Percentiles rank a stretch among this genome's conserved stretches.
Evolutionary conservation across 73 alveolate genomes (phyloP).

Genomic region (Uronychia setigera): DNA sequence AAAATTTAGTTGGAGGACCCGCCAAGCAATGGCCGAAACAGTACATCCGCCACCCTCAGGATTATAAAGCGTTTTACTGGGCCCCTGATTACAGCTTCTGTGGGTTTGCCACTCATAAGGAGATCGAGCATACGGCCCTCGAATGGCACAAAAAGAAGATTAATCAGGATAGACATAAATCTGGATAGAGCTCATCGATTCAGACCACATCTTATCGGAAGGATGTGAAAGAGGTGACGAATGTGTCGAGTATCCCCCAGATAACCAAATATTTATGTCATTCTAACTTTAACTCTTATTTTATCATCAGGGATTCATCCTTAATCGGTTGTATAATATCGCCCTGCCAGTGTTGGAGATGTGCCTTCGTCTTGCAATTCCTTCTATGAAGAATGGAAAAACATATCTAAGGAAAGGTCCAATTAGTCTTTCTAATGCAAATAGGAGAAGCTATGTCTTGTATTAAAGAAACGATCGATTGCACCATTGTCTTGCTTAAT

Average conservation of each 20-base stretch:
- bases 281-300: background rate
- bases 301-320: no score
- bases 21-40: no score
- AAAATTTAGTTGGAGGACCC: no score
- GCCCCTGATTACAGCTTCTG: constrained; percentile 39
- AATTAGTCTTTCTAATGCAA: background rate
- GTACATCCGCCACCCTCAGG: no score
- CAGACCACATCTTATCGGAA: no score
- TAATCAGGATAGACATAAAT: no score
- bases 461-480: background rate
- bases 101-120: constrained; percentile 34
- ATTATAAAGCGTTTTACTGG: constrained; percentile 38
- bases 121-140: background rate
- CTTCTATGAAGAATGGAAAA: background rate
- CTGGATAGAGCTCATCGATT: no score
- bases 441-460: background rate
- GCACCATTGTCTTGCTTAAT: background rate
- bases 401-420: background rate
- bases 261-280: background rate
- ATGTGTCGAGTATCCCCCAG: constrained; percentile 2
- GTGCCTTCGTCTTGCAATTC: no score
- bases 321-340: no score
- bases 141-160: constrained; percentile 9
- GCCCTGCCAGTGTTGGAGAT: no score
- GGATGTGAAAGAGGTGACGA: no score